Percentiles rank a stretch among this genome's conserved stretches.
Evolutionary conservation across 2,329 filamentous ascomycete species (phyloP).

Genomic region (Calonectria fujianensis): DNA sequence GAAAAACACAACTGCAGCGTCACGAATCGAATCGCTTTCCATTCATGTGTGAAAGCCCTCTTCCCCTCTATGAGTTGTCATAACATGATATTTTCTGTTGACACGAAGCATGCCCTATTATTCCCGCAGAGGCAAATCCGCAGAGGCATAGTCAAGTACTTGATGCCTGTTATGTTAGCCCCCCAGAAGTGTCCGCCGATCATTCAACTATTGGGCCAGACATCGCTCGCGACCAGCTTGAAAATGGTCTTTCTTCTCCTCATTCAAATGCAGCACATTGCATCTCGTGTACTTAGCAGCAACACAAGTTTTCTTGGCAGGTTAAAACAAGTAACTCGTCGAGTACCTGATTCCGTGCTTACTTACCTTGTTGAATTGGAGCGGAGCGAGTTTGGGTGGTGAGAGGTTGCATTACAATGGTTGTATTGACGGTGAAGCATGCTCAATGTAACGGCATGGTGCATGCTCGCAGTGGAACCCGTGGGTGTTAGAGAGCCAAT

Average conservation of each 20-base stretch:
- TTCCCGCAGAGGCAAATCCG: background rate
- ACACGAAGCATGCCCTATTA: background rate
- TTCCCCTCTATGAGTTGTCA: background rate
- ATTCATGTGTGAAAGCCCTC: background rate
- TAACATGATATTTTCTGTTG: background rate
- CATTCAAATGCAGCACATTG: background rate
- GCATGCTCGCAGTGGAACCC: background rate
- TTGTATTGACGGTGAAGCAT: constrained; percentile 23
- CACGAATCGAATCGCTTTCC: background rate
- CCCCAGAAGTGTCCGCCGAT: background rate
- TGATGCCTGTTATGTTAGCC: background rate
- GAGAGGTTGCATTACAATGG: constrained; percentile 13
- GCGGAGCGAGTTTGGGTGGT: background rate
- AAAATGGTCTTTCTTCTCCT: background rate
- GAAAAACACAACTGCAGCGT: no score
- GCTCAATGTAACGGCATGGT: constrained; percentile 4
- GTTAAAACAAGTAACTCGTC: background rate
- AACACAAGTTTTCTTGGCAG: background rate
- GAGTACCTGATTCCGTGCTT: background rate
- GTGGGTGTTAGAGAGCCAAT: background rate
- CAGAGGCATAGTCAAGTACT: background rate
- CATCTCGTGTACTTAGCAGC: background rate
- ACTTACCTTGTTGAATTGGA: background rate
- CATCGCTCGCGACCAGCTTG: background rate
- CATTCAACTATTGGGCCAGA: background rate